Evolutionary conservation across 2,329 filamentous ascomycete species (phyloP).

Genomic region (Aureobasidium sp.): DNA sequence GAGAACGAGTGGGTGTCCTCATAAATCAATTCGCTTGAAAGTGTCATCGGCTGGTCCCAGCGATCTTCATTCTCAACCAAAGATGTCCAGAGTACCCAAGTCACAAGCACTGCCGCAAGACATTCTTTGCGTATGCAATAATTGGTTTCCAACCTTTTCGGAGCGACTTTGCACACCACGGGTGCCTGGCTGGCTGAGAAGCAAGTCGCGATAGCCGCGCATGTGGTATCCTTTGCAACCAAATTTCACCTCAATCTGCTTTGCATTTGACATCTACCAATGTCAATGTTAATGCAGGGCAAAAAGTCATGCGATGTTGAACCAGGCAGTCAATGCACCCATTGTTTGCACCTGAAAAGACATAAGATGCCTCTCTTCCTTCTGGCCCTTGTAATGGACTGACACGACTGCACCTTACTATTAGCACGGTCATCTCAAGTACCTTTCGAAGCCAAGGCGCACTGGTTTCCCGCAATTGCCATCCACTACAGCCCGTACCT

Average conservation of each 20-base stretch:
- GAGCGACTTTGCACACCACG: neutral
- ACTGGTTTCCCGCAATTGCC: no score
- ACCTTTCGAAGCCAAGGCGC: no score
- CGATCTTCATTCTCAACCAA: no score
- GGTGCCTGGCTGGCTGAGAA: neutral
- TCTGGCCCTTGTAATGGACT: no score
- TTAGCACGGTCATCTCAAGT: no score
- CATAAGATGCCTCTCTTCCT: neutral
- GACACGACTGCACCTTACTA: no score
- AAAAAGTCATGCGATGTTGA: neutral
- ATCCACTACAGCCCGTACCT: no score
- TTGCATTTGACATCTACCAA: neutral
- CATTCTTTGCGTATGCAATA: no score
- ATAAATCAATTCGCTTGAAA: neutral
- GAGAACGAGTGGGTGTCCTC: constrained; percentile 2
- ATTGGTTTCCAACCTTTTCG: neutral
- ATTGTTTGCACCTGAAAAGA: no score
- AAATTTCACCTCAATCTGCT: neutral
- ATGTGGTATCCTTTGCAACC: neutral
- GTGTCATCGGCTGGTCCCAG: neutral
- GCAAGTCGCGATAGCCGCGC: neutral
- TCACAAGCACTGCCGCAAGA: no score
- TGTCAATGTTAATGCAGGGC: neutral
- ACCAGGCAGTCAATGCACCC: neutral
- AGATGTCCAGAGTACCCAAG: no score